Base-by-base conservation (phyloP, 306 rosid genomes). In the Sicyos edulis region DNA sequence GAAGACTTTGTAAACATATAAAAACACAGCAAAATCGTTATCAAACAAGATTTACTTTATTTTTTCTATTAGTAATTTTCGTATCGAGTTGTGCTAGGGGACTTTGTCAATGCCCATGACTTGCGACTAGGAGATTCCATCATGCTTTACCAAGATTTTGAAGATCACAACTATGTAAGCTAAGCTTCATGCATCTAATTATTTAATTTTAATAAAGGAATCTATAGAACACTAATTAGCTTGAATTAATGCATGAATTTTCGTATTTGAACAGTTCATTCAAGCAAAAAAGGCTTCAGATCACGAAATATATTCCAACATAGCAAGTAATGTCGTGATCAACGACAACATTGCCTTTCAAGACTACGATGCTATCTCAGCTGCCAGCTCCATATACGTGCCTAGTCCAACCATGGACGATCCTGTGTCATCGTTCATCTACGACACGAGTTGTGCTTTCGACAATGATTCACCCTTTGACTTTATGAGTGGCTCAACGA, bases 401-500 rank as follows among this genome's bases (percentile, higher is more conserved):
- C 57, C 68, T 10, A 78, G 64, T 26, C 84, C 86, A 4, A 20
- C 54, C 0, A 56, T 75, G 78, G 78, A 80, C 24, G 85, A 84
- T 70, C 64, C 86, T 5, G 82, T 79, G 73, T 79, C 87, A 87
- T 88, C 96, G 0, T 92, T 90, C 61, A 83, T 92, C 71, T 92
- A 92, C 34, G 98, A 92, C 65, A 88, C 92, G 3, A 72, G 71
- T 7, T 65, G 77, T 24, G 87, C 80, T 56, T 74, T 85, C 76
- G 87, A 91, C 62, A 83, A 90, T 22, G 96, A 90, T 65, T 85
- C 91, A 0, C 89, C 89, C 26, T 84, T 92, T 53, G 98, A 92
- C 70, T 92, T 92, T 72, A 76, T 86, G 88, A 91, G 90, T 42
- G 93, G 92, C 77, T 85, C 98, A n/a, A 78, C 83, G 89, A 89